Percentiles rank a stretch among this genome's conserved stretches.
phyloP scores from a whole-genome alignment of 345 rosid species.

The Citropsis articulata region DNA sequence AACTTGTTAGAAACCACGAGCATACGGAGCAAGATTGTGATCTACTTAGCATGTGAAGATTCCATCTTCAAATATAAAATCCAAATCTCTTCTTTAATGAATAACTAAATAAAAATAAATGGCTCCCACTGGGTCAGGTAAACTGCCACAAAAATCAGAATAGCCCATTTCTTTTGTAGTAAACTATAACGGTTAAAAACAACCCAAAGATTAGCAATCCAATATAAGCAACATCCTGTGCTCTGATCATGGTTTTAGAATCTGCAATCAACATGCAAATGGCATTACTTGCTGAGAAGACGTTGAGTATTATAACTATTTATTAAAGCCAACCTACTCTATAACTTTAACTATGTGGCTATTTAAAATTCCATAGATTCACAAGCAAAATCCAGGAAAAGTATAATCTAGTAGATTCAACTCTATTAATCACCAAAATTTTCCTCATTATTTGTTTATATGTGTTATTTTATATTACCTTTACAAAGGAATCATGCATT shows the following conservation, averaged over 20 bases:
- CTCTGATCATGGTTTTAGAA: constrained; percentile 5
- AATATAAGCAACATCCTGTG: constrained; percentile 4
- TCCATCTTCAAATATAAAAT: background rate
- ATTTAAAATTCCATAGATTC: background rate
- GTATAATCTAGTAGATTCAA: background rate
- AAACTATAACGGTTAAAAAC: background rate
- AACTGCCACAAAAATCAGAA: constrained; percentile 3
- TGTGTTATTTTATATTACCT: constrained; percentile 34
- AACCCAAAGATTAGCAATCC: background rate
- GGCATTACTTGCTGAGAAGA: background rate
- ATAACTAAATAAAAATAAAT: background rate
- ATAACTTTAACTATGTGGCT: background rate
- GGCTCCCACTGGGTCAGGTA: constrained; percentile 1
- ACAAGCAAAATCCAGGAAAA: background rate
- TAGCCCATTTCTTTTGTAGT: background rate
- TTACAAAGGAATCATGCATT: constrained; percentile 69
- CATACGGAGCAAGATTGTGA: background rate
- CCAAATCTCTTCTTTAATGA: background rate
- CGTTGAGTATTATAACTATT: background rate
- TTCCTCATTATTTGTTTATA: background rate
- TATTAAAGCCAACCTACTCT: background rate
- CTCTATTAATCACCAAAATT: background rate
- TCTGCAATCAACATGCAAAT: constrained; percentile 9
- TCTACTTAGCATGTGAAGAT: constrained; percentile 6
- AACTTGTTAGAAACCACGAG: background rate